Evolutionary conservation across 441 rosid genomes (phyloP).

Genomic region (Gossypium trilobum): DNA sequence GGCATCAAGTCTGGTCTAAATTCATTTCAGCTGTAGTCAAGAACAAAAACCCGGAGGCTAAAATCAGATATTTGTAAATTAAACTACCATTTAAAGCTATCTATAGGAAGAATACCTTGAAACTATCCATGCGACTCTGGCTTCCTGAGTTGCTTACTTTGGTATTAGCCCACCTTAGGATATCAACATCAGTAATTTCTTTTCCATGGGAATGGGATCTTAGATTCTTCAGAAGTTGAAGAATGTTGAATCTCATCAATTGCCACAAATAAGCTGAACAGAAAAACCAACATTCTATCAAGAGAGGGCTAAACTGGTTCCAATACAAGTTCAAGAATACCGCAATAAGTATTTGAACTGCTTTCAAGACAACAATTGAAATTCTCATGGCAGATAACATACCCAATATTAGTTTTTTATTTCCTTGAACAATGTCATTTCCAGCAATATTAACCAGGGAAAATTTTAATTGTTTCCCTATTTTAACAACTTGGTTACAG

Average conservation of each 20-base stretch:
- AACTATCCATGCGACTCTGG: conserved; percentile 47
- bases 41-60: neutral
- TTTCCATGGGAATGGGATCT: conserved; percentile 60
- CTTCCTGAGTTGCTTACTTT: conserved; percentile 49
- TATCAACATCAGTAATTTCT: conserved; percentile 55
- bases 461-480: conserved; percentile 70
- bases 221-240: conserved; percentile 64
- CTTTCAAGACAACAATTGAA: neutral
- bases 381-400: conserved; percentile 2
- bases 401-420: conserved; percentile 66
- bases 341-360: neutral
- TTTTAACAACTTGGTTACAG: conserved; percentile 63
- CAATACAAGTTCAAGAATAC: conserved; percentile 8
- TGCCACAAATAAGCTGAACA: conserved; percentile 65
- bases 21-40: neutral
- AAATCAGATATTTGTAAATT: neutral
- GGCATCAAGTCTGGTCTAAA: neutral
- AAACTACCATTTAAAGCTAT: neutral
- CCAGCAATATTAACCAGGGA: conserved; percentile 72
- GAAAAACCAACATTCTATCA: neutral
- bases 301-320: neutral
- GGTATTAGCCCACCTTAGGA: conserved; percentile 62
- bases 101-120: conserved; percentile 36
- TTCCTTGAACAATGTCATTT: conserved; percentile 67
- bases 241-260: conserved; percentile 64